phyloP scores from a whole-genome alignment of 495 filamentous ascomycete species.

The Extremus antarcticus region DNA sequence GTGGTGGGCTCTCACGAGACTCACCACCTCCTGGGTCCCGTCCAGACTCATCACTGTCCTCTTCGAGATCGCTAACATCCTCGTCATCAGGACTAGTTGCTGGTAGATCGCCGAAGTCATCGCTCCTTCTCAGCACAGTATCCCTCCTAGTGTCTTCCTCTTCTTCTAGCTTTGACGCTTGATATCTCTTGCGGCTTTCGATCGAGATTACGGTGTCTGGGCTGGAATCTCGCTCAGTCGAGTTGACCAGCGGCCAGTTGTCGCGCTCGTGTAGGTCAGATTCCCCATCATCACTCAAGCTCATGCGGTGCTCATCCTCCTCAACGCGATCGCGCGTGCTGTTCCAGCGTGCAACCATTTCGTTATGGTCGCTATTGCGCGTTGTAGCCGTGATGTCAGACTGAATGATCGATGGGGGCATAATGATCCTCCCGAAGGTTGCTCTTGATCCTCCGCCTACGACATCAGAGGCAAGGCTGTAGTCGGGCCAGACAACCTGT shows the following conservation, averaged over 20 bases:
- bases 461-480: background rate
- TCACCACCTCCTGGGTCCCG: background rate
- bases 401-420: background rate
- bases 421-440: background rate
- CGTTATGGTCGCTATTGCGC: conserved; percentile 2
- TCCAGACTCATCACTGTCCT: background rate
- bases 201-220: background rate
- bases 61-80: conserved; percentile 13
- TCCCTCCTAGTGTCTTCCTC: background rate
- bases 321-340: conserved; percentile 8
- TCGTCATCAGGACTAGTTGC: background rate
- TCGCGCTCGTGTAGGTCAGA: conserved; percentile 7
- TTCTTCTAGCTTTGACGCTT: background rate
- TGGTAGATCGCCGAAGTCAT: background rate
- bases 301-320: conserved; percentile 12
- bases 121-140: background rate
- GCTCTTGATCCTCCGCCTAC: background rate
- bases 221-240: background rate
- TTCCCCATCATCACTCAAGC: conserved; percentile 14
- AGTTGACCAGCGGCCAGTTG: conserved; percentile 8
- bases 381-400: conserved; percentile 1
- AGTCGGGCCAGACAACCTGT: background rate
- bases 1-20: background rate
- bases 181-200: background rate
- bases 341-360: conserved; percentile 15